A percentile compares a stretch with the other conserved stretches of the same genome.
phyloP scores from a whole-genome alignment of 345 rosid species.

The Eutrema heterophyllum region DNA sequence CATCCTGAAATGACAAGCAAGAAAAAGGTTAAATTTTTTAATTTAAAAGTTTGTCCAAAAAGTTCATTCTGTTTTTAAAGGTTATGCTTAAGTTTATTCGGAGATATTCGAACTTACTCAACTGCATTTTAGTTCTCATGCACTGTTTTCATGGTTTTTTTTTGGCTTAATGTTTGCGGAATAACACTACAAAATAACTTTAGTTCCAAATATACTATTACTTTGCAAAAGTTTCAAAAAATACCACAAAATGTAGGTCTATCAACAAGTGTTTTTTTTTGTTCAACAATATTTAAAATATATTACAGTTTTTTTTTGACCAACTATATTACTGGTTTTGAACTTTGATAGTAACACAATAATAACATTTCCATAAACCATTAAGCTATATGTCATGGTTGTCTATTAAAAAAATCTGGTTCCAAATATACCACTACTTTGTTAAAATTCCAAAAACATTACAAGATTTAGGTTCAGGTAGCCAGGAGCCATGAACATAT shows the following conservation, averaged over 20 bases:
- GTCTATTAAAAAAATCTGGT: background rate
- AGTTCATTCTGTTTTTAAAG: slow-evolving; percentile 6
- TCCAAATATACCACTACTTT: background rate
- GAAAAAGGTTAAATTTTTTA: background rate
- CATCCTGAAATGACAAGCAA: slow-evolving; percentile 23
- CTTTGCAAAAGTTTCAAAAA: background rate
- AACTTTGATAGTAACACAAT: background rate
- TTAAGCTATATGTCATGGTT: background rate
- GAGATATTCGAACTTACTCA: background rate
- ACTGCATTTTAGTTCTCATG: background rate
- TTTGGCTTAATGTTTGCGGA: background rate
- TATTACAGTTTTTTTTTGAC: background rate
- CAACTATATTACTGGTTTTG: background rate
- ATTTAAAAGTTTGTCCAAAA: background rate
- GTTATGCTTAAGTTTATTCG: background rate
- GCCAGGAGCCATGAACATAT: background rate
- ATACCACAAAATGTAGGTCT: background rate
- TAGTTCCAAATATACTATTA: background rate
- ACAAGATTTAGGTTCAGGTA: background rate
- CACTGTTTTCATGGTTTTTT: background rate
- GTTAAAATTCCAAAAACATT: background rate
- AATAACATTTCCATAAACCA: background rate
- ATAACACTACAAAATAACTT: background rate
- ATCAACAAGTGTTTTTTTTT: background rate
- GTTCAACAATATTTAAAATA: background rate